phyloP scores from a whole-genome alignment of 345 rosid species.

The Rubroshorea leprosula region DNA sequence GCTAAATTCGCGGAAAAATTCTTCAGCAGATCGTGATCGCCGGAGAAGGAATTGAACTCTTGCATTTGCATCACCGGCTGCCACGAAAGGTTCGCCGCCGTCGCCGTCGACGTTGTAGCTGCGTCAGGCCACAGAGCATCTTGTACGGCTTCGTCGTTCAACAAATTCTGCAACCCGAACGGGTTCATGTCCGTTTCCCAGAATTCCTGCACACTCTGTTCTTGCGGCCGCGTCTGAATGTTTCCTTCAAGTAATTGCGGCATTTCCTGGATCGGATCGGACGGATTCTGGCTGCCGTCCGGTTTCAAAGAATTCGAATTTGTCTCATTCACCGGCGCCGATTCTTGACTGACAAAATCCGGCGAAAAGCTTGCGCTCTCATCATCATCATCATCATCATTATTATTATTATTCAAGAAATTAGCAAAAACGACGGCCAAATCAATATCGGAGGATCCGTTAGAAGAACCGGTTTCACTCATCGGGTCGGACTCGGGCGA shows the following conservation, averaged over 20 bases:
- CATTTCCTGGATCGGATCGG: conserved; percentile 7
- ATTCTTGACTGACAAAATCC: conserved; percentile 10
- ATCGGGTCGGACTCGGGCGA: conserved; percentile 1
- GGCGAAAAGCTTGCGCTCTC: conserved; percentile 15
- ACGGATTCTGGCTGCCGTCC: conserved; percentile 14
- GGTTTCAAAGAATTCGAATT: conserved; percentile 17
- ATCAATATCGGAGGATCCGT: conserved; percentile 43
- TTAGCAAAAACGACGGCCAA: conserved; percentile 69
- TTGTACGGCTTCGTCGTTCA: conserved; percentile 40
- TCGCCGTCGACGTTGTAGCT: conserved; percentile 5
- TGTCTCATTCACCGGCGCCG: neutral
- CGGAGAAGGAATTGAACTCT: conserved; percentile 24
- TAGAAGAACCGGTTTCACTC: conserved; percentile 2
- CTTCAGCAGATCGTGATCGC: conserved; percentile 31
- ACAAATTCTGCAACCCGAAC: conserved; percentile 24
- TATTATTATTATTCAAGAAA: conserved; percentile 38
- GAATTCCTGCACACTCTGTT: conserved; percentile 20
- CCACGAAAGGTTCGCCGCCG: conserved; percentile 6
- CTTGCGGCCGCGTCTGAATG: conserved; percentile 8
- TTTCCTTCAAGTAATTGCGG: conserved; percentile 13
- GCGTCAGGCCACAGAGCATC: conserved; percentile 32
- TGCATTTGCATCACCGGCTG: conserved; percentile 24
- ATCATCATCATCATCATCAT: conserved; percentile 10
- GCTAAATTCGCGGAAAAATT: conserved; percentile 30
- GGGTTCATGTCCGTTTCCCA: conserved; percentile 18